Evolutionary conservation across 2,329 filamentous ascomycete species (phyloP).

Genomic region (Nothopassalora personata): DNA sequence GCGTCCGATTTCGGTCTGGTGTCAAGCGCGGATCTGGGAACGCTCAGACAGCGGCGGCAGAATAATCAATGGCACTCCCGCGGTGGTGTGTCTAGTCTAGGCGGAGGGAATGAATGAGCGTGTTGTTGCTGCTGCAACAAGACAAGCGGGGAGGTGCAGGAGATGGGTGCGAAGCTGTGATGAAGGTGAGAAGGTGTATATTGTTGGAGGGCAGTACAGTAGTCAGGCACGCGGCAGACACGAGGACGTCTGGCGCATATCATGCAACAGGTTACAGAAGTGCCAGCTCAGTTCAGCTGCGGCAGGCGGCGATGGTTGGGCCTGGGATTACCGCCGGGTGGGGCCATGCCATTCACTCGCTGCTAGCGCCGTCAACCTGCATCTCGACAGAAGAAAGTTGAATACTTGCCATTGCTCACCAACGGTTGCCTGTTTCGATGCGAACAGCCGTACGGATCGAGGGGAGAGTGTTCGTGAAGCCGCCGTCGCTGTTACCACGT

Average conservation of each 20-base stretch:
- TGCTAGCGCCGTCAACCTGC: slow-evolving; percentile 2
- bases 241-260: not conserved
- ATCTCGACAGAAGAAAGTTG: not conserved
- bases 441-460: not conserved
- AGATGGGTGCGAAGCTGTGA: not conserved
- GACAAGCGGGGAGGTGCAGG: not conserved
- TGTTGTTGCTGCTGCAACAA: not conserved
- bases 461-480: not conserved
- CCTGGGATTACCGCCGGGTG: slow-evolving; percentile 1
- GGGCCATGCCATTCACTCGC: not conserved
- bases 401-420: not conserved
- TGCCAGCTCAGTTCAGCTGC: not conserved
- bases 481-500: not conserved
- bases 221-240: not conserved
- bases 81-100: not conserved
- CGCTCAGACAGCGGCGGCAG: not conserved
- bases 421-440: not conserved
- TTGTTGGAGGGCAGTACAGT: not conserved
- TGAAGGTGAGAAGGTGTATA: not conserved
- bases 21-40: not conserved
- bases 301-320: not conserved
- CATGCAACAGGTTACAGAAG: not conserved
- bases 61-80: not conserved
- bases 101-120: not conserved
- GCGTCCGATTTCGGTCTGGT: slow-evolving; percentile 1